phyloP scores from a whole-genome alignment of 805 yeast species.

The Lipomyces yamadae region DNA sequence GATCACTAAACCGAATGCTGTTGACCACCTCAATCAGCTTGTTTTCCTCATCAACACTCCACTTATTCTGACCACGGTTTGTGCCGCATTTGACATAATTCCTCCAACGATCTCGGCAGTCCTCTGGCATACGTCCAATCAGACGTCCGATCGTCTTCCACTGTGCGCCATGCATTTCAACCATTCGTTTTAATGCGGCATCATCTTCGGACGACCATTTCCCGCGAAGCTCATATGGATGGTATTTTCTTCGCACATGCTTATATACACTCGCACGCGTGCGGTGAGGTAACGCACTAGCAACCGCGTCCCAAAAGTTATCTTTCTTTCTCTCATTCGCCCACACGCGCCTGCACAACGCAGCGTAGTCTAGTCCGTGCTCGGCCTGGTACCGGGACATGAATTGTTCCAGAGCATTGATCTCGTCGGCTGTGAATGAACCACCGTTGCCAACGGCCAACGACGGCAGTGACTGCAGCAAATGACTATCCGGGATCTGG shows the following conservation, averaged over 20 bases:
- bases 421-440: slow-evolving; percentile 67
- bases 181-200: slow-evolving; percentile 62
- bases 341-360: slow-evolving; percentile 87
- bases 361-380: slow-evolving; percentile 64
- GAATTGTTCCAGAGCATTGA: slow-evolving; percentile 70
- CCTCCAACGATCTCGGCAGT: slow-evolving; percentile 95
- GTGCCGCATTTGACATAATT: slow-evolving; percentile 92
- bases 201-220: slow-evolving; percentile 90
- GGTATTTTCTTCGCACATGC: slow-evolving; percentile 88
- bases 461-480: slow-evolving; percentile 1
- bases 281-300: slow-evolving; percentile 79
- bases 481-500: neutral
- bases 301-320: slow-evolving; percentile 84
- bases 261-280: slow-evolving; percentile 89
- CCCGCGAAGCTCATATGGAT: slow-evolving; percentile 84
- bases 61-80: slow-evolving; percentile 73
- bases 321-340: slow-evolving; percentile 81
- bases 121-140: slow-evolving; percentile 95
- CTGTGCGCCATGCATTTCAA: slow-evolving; percentile 72
- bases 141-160: slow-evolving; percentile 85
- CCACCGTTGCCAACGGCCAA: slow-evolving; percentile 40
- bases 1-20: slow-evolving; percentile 52
- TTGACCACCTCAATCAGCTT: slow-evolving; percentile 60
- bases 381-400: slow-evolving; percentile 69
- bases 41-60: slow-evolving; percentile 77